Percentiles rank a stretch among this genome's conserved stretches.
phyloP scores from a whole-genome alignment of 148 eudicot genomes.

The Limonium bicolor region DNA sequence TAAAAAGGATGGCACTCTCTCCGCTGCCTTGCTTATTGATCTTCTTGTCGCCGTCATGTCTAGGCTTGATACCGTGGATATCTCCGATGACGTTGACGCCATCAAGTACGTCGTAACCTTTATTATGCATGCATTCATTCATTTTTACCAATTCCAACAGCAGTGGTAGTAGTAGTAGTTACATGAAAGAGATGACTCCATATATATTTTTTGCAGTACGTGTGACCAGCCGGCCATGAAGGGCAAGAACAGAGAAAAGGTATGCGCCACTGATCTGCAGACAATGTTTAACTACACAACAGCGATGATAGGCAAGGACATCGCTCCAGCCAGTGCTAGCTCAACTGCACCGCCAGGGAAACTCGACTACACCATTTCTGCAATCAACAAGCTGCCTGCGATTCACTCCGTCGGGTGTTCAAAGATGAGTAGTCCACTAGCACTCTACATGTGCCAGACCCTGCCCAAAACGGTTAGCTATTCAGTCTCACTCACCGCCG shows the following conservation, averaged over 20 bases:
- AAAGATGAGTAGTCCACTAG: slow-evolving; percentile 14
- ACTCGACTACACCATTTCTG: background rate
- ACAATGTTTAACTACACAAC: background rate
- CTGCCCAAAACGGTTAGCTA: slow-evolving; percentile 7
- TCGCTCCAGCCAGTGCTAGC: background rate
- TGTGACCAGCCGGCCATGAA: background rate
- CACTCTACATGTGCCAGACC: slow-evolving; percentile 17
- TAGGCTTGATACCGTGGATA: too few species aligned
- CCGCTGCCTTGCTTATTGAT: background rate
- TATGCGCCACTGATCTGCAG: background rate
- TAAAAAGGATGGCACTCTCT: background rate
- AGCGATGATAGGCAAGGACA: background rate
- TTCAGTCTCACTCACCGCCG: slow-evolving; percentile 9
- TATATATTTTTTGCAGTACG: background rate
- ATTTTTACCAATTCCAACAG: too few species aligned
- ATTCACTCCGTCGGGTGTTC: slow-evolving; percentile 4
- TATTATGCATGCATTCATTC: too few species aligned
- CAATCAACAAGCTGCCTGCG: background rate
- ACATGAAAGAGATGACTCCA: too few species aligned
- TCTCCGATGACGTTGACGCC: too few species aligned
- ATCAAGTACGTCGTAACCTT: too few species aligned
- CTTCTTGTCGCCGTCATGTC: too few species aligned
- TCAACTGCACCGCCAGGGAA: background rate
- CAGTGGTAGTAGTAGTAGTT: too few species aligned
- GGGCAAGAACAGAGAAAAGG: background rate